phyloP scores from a whole-genome alignment of 1,284 basidiomycete species.

The Puccinia sorghi region DNA sequence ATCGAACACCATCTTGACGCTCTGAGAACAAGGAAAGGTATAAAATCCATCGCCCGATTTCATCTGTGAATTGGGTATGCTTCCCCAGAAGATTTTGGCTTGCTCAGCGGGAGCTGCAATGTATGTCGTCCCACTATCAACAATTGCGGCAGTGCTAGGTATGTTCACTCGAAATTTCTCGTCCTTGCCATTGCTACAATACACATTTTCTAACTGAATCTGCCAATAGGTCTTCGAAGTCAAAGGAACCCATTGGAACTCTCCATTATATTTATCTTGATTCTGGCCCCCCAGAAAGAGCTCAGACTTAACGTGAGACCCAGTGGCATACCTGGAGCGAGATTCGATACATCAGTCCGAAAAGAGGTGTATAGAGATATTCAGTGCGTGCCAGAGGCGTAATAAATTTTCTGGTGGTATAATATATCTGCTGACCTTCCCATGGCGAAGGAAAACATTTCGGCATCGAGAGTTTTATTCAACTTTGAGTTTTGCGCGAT shows the following conservation, averaged over 20 bases:
- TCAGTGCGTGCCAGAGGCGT: too few species aligned
- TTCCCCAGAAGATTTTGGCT: slow-evolving; percentile 46
- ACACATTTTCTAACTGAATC: slow-evolving; percentile 35
- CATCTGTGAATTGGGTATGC: slow-evolving; percentile 36
- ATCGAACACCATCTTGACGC: slow-evolving; percentile 40
- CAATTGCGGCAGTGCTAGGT: slow-evolving; percentile 23
- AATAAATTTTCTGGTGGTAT: neutral
- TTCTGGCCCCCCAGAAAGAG: slow-evolving; percentile 46
- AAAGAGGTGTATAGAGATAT: neutral
- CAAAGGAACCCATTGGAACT: slow-evolving; percentile 43
- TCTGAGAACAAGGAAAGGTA: slow-evolving; percentile 47
- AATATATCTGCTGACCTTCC: slow-evolving; percentile 28
- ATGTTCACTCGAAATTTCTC: slow-evolving; percentile 28
- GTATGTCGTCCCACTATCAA: slow-evolving; percentile 48
- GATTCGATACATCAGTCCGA: neutral
- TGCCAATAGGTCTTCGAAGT: slow-evolving; percentile 45
- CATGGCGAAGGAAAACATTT: slow-evolving; percentile 49
- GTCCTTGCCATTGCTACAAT: slow-evolving; percentile 33
- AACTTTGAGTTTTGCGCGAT: slow-evolving; percentile 33
- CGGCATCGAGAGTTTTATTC: slow-evolving; percentile 13
- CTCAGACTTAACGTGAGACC: slow-evolving; percentile 38
- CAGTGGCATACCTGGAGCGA: slow-evolving; percentile 21
- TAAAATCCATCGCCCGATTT: slow-evolving; percentile 45
- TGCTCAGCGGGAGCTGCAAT: slow-evolving; percentile 45
- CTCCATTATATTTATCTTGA: slow-evolving; percentile 18